A percentile compares a stretch with the other conserved stretches of the same genome.
Conservation (phyloP, 208 protist genomes). For the Porcisia hertigi region DNA sequence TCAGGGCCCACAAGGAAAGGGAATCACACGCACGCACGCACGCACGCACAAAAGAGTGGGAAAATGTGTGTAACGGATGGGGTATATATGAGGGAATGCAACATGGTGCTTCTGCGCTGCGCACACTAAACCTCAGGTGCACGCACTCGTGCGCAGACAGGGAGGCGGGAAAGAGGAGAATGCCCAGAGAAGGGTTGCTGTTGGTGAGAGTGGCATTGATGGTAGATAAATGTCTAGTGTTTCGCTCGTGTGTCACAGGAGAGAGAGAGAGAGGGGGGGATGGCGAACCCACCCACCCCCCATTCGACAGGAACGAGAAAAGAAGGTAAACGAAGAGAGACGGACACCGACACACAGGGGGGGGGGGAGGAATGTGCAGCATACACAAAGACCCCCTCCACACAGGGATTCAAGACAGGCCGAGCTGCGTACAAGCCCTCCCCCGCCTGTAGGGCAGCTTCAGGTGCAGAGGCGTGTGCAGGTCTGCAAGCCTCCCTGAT, state of each 20-base stretch:
- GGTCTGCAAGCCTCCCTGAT: not conserved
- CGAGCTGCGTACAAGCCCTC: too few species aligned
- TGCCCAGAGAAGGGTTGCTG: too few species aligned
- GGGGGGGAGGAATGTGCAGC: not conserved
- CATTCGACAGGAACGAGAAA: not conserved
- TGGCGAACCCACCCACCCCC: not conserved
- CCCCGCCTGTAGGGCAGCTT: not conserved
- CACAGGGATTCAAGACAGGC: too few species aligned
- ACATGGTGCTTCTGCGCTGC: too few species aligned
- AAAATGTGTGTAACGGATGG: too few species aligned
- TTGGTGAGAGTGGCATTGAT: too few species aligned
- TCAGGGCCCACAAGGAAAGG: not conserved
- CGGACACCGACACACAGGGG: not conserved
- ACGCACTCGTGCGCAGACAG: not conserved
- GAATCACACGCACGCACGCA: not conserved
- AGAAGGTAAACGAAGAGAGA: conserved; percentile 7
- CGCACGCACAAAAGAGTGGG: not conserved
- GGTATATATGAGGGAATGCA: too few species aligned
- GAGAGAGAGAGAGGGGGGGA: not conserved
- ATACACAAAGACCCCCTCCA: not conserved
- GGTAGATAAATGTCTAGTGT: too few species aligned
- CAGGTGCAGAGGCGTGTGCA: not conserved
- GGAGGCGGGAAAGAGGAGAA: not conserved
- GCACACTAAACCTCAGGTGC: not conserved
- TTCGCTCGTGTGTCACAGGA: not conserved